A percentile compares a stretch with the other conserved stretches of the same genome.
These are phyloP conservation scores for Wickerhamiella australiensis DNA, from an alignment of 805 yeast species.

Conservation along the genomic window DNA sequence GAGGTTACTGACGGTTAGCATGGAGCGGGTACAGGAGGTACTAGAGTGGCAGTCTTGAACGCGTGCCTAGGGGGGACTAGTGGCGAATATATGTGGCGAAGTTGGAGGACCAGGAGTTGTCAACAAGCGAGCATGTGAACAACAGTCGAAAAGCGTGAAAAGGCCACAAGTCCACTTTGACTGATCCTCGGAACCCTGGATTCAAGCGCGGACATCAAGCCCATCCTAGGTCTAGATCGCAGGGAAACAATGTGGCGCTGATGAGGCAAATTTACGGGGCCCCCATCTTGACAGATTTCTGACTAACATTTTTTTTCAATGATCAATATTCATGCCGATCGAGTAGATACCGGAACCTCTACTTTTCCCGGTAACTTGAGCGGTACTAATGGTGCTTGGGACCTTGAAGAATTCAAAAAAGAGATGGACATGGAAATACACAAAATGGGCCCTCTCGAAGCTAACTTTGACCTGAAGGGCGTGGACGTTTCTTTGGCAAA, in stretches of 20 bases:
- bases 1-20: background rate
- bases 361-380: conserved; percentile 80
- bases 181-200: no score
- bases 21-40: background rate
- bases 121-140: no score
- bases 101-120: no score
- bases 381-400: conserved; percentile 64
- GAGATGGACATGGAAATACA: conserved; percentile 53
- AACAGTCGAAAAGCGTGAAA: no score
- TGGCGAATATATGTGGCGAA: no score
- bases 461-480: conserved; percentile 77
- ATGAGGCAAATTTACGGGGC: no score
- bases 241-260: background rate
- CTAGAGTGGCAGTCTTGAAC: no score
- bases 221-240: no score
- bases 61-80: no score
- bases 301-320: conserved; percentile 12
- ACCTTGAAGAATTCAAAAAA: conserved; percentile 63
- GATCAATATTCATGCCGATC: conserved; percentile 22
- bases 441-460: conserved; percentile 45
- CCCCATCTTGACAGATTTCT: no score
- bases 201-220: no score
- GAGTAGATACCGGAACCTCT: conserved; percentile 39
- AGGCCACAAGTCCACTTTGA: no score
- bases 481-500: conserved; percentile 89